Percentiles rank a stretch among this genome's conserved stretches.
Evolutionary conservation across 2,329 filamentous ascomycete species (phyloP).

Genomic region (Talaromyces pinophilus): DNA sequence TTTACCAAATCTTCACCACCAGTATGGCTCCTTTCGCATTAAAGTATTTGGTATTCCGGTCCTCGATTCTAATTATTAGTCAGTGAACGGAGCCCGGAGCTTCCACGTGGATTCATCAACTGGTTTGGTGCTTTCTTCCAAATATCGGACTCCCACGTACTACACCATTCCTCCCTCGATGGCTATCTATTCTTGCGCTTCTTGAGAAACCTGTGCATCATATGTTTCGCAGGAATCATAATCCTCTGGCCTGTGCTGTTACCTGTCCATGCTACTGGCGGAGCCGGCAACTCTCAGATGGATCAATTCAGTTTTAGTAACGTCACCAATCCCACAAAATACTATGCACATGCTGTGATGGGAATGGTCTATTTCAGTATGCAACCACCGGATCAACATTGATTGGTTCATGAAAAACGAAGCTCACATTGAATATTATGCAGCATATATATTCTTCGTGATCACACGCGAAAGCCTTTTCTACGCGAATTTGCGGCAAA

Average conservation of each 20-base stretch:
- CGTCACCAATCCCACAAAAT: constrained; percentile 61
- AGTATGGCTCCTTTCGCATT: constrained; percentile 32
- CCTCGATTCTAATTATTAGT: neutral
- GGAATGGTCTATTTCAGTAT: constrained; percentile 75
- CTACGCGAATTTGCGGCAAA: constrained; percentile 87
- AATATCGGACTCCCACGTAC: constrained; percentile 72
- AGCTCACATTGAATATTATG: neutral
- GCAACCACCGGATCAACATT: constrained; percentile 22
- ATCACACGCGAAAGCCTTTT: constrained; percentile 85
- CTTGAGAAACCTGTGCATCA: constrained; percentile 72
- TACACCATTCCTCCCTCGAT: constrained; percentile 88
- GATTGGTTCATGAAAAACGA: neutral
- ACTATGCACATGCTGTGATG: constrained; percentile 77
- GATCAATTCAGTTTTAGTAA: constrained; percentile 81
- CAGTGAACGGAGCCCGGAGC: constrained; percentile 51
- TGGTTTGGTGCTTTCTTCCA: constrained; percentile 57
- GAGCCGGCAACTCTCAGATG: constrained; percentile 65
- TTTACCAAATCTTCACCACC: constrained; percentile 44
- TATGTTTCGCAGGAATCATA: constrained; percentile 77
- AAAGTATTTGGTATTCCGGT: constrained; percentile 15
- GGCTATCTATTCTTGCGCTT: constrained; percentile 90
- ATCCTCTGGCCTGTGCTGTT: constrained; percentile 87
- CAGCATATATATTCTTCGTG: constrained; percentile 78
- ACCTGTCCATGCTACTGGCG: constrained; percentile 84
- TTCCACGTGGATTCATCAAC: constrained; percentile 52